These are phyloP conservation scores for Rhodotorula toruloides DNA, from an alignment of 768 basidiomycete genomes.

Conservation along the genomic window DNA sequence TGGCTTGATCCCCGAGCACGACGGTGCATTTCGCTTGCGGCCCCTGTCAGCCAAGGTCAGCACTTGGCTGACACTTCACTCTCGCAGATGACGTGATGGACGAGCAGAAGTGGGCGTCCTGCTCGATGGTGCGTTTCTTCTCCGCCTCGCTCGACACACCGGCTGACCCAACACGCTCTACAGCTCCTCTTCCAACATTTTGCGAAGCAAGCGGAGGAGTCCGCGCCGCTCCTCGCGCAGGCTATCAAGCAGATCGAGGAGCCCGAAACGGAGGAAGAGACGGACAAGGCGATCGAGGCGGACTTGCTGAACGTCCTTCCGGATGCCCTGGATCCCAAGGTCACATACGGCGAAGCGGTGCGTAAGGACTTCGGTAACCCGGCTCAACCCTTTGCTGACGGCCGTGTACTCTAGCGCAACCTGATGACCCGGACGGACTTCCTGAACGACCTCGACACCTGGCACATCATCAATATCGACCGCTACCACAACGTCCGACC, in stretches of 20 bases:
- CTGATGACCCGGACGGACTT: constrained; percentile 74
- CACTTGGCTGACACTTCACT: background rate
- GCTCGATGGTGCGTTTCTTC: constrained; percentile 14
- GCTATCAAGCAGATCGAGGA: constrained; percentile 61
- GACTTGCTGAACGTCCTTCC: constrained; percentile 59
- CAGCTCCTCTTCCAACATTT: constrained; percentile 42
- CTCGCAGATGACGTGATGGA: constrained; percentile 82
- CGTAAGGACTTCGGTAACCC: background rate
- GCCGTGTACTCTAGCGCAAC: constrained; percentile 50
- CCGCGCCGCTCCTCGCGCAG: constrained; percentile 46
- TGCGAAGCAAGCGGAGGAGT: constrained; percentile 13
- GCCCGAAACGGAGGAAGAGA: constrained; percentile 7
- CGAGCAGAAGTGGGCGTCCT: constrained; percentile 55
- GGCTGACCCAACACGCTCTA: background rate
- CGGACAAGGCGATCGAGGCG: constrained; percentile 46
- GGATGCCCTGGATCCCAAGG: constrained; percentile 50
- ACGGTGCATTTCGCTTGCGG: background rate
- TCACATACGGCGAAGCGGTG: constrained; percentile 28
- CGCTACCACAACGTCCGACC: constrained; percentile 70
- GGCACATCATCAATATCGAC: constrained; percentile 43
- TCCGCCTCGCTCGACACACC: background rate
- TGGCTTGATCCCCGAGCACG: background rate
- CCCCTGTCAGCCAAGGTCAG: constrained; percentile 59
- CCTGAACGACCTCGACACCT: constrained; percentile 69
- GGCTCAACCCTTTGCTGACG: background rate